Base-by-base conservation (phyloP, 768 basidiomycete species). In the Fistulinella prunicolor region DNA sequence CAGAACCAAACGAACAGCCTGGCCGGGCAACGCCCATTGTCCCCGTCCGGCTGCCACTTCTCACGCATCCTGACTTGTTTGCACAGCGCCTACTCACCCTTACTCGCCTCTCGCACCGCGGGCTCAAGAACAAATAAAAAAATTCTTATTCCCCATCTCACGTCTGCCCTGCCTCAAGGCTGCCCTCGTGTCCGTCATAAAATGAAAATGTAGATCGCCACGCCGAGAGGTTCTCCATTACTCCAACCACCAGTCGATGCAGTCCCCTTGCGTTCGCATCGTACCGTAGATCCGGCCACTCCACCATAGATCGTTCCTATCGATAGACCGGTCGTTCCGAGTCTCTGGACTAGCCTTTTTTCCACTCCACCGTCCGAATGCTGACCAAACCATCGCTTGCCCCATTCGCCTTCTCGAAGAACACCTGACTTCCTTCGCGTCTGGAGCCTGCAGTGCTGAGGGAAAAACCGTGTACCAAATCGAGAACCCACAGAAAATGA, bases 81-180 rank as follows among this genome's bases (percentile, higher is more conserved):
- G 44, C 47, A 50, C 37, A 30, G 22, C 47, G 32, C 32, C 47
- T 35, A 42, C n/a, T n/a, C n/a, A n/a, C n/a, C n/a, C n/a, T n/a
- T n/a, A n/a, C n/a, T n/a, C n/a, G n/a, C n/a, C n/a, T n/a, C n/a
- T n/a, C n/a, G n/a, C n/a, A n/a, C n/a, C n/a, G n/a, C n/a, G n/a
- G n/a, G n/a, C n/a, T n/a, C n/a, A n/a, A n/a, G n/a, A n/a, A n/a
- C n/a, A n/a, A n/a, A n/a, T n/a, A n/a, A n/a, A n/a, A n/a, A n/a
- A n/a, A n/a, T n/a, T n/a, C n/a, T n/a, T n/a, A n/a, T n/a, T n/a
- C n/a, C n/a, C n/a, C n/a, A n/a, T n/a, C n/a, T n/a, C n/a, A n/a
- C n/a, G n/a, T n/a, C n/a, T n/a, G 40, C 45, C 46, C 24, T 34
- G 47, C 60, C 63, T 65, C 63, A 60, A 63, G 62, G 62, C 57